Percentiles rank a stretch among this genome's conserved stretches.
Conservation (phyloP, 2,329 filamentous ascomycete genomes). For the Pseudopyrenochaeta lycopersici region DNA sequence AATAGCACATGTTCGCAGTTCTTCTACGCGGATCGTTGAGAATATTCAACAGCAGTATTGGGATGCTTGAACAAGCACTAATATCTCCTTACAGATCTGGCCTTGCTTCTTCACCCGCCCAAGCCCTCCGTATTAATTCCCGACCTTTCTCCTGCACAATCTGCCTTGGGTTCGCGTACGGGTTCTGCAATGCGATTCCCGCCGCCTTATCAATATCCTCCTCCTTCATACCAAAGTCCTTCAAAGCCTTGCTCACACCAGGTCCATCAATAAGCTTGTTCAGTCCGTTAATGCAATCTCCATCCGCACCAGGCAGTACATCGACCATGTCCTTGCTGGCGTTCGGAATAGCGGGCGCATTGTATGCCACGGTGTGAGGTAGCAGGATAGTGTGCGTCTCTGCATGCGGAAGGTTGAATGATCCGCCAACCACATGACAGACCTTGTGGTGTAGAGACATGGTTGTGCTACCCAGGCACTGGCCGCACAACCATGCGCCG, state of each 20-base stretch:
- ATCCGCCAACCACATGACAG: constrained; percentile 71
- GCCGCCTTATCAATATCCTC: constrained; percentile 67
- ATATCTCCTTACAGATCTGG: too few relatives aligned
- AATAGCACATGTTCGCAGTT: too few relatives aligned
- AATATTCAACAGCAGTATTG: too few relatives aligned
- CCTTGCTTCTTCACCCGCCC: too few relatives aligned
- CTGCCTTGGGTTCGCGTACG: constrained; percentile 72
- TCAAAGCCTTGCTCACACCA: constrained; percentile 62
- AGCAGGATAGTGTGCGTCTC: constrained; percentile 72
- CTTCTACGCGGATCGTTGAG: too few relatives aligned
- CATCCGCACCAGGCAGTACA: constrained; percentile 64
- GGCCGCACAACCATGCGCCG: constrained; percentile 72
- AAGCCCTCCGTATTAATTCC: too few relatives aligned
- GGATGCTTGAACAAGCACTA: too few relatives aligned
- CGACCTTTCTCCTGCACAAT: too few relatives aligned
- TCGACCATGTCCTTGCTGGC: constrained; percentile 63
- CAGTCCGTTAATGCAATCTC: constrained; percentile 64
- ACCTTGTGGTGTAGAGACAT: constrained; percentile 75
- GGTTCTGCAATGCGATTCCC: constrained; percentile 66
- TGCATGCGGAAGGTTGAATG: constrained; percentile 70
- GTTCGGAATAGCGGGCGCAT: constrained; percentile 63
- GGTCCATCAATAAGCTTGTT: constrained; percentile 65
- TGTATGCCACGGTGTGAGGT: constrained; percentile 71
- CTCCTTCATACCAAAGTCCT: constrained; percentile 67
- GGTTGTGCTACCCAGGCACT: constrained; percentile 66